phyloP scores from a whole-genome alignment of 2,329 filamentous ascomycete genomes.

The Colletotrichum orchidophilum region DNA sequence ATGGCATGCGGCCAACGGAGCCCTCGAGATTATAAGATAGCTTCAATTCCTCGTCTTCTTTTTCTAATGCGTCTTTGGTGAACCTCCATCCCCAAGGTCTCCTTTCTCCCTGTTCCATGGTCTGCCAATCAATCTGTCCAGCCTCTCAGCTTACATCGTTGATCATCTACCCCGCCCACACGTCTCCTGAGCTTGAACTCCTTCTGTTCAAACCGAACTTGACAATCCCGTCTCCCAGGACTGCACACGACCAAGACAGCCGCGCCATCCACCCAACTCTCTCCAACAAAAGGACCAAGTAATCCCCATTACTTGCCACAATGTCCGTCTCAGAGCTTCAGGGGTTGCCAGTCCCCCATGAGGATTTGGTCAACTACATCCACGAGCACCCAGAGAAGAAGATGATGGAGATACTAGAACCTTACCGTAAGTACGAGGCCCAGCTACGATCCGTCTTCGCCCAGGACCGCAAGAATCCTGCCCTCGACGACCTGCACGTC shows the following conservation, averaged over 20 bases:
- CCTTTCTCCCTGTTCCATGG: neutral
- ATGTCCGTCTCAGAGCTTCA: conserved; percentile 53
- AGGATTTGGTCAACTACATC: conserved; percentile 62
- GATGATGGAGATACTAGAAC: conserved; percentile 67
- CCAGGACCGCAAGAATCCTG: conserved; percentile 69
- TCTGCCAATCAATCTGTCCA: neutral
- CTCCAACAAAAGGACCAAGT: neutral
- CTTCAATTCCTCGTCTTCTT: conserved; percentile 1
- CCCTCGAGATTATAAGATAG: conserved; percentile 21
- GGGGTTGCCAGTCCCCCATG: conserved; percentile 55
- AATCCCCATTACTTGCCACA: conserved; percentile 6
- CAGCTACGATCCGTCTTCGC: conserved; percentile 74
- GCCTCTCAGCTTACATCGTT: neutral
- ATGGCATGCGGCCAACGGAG: neutral
- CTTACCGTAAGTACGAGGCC: conserved; percentile 75
- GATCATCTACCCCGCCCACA: neutral
- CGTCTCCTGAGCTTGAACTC: neutral
- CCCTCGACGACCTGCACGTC: conserved; percentile 64
- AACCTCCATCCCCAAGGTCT: no score
- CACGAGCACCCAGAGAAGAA: conserved; percentile 61
- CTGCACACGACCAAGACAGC: neutral
- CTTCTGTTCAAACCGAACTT: neutral
- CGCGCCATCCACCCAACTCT: no score
- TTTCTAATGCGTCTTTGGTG: neutral
- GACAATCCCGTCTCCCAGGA: neutral